phyloP scores from a whole-genome alignment of 2,329 filamentous ascomycete species.

The Colletotrichum orbiculare region DNA sequence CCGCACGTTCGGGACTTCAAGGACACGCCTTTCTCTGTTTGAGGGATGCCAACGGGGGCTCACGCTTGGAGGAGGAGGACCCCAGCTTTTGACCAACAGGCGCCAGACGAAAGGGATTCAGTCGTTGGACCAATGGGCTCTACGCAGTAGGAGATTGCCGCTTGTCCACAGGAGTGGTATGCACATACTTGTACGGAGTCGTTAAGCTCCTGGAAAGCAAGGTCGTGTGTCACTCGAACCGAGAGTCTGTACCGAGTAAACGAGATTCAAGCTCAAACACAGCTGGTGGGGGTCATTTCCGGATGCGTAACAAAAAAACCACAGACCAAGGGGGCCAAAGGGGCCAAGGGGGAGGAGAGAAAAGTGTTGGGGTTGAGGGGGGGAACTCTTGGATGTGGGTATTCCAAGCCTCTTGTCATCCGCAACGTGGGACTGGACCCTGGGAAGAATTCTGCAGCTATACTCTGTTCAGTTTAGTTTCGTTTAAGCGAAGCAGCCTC shows the following conservation, averaged over 20 bases:
- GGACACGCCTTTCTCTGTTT: conserved; percentile 13
- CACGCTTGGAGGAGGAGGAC: no score
- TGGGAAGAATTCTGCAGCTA: conserved; percentile 9
- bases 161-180: no score
- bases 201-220: no score
- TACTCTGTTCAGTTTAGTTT: conserved; percentile 2
- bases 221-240: not conserved
- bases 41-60: not conserved
- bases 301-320: conserved; percentile 2
- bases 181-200: no score
- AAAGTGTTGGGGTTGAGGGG: conserved; percentile 36
- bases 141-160: no score
- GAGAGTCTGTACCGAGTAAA: conserved; percentile 1
- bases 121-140: no score
- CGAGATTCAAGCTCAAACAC: conserved; percentile 30
- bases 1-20: conserved; percentile 3
- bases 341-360: conserved; percentile 4
- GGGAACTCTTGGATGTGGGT: conserved; percentile 6
- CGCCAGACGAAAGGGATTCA: no score
- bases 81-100: conserved; percentile 3
- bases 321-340: conserved; percentile 3
- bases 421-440: conserved; percentile 30
- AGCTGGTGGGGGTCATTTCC: conserved; percentile 25
- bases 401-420: conserved; percentile 16
- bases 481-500: conserved; percentile 25